A percentile compares a stretch with the other conserved stretches of the same genome.
phyloP scores from a whole-genome alignment of 805 yeast species.

The Ogataea zsoltii region DNA sequence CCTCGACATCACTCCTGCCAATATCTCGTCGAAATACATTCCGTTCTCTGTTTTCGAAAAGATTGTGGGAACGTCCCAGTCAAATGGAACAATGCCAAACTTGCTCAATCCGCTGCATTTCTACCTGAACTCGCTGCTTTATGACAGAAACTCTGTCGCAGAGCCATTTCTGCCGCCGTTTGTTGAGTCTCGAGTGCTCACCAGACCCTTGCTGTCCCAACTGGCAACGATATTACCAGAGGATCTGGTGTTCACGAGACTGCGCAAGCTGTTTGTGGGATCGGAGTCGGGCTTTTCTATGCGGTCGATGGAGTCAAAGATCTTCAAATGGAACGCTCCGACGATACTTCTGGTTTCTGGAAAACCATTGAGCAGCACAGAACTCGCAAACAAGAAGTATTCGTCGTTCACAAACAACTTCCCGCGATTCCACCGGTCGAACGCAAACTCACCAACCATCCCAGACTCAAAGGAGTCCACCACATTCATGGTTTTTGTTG shows the following conservation, averaged over 20 bases:
- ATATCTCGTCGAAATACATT: slow-evolving; percentile 23
- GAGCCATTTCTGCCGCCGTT: slow-evolving; percentile 9
- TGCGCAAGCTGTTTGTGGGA: slow-evolving; percentile 69
- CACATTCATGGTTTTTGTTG: slow-evolving; percentile 63
- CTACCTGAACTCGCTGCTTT: slow-evolving; percentile 45
- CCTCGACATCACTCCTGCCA: slow-evolving; percentile 31
- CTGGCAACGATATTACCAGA: slow-evolving; percentile 39
- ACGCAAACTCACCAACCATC: slow-evolving; percentile 9
- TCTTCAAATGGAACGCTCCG: slow-evolving; percentile 90
- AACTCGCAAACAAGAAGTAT: slow-evolving; percentile 46
- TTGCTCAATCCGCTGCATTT: slow-evolving; percentile 45
- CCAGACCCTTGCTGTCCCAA: slow-evolving; percentile 38
- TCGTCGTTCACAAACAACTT: slow-evolving; percentile 51
- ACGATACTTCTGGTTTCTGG: slow-evolving; percentile 74
- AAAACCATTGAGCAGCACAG: slow-evolving; percentile 36
- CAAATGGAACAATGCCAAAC: slow-evolving; percentile 39
- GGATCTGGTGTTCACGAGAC: slow-evolving; percentile 44
- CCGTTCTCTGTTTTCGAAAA: slow-evolving; percentile 35
- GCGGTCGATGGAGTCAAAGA: slow-evolving; percentile 79
- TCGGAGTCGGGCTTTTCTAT: slow-evolving; percentile 83
- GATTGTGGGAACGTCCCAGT: slow-evolving; percentile 25
- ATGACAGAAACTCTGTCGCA: neutral
- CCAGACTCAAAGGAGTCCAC: slow-evolving; percentile 5
- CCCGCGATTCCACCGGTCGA: slow-evolving; percentile 39
- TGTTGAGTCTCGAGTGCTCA: slow-evolving; percentile 39